Conservation (phyloP, 768 basidiomycete genomes). For the Amanita pallidorosea region DNA sequence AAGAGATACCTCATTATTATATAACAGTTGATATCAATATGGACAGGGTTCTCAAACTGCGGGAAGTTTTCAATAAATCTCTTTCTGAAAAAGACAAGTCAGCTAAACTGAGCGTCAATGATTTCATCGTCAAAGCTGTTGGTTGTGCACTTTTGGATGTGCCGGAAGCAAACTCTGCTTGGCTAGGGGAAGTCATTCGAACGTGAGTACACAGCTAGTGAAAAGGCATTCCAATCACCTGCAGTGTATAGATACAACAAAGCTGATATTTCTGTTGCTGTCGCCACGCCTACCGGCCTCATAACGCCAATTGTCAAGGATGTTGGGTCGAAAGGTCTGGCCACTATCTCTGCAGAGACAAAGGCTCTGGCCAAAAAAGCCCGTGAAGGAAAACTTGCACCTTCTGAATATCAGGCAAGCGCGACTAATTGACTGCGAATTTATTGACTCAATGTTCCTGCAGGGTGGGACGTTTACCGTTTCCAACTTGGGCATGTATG, state of each 20-base stretch:
- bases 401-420: constrained; percentile 87
- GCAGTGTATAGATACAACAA: constrained; percentile 68
- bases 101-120: constrained; percentile 93
- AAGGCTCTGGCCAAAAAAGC: constrained; percentile 93
- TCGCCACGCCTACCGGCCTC: constrained; percentile 89
- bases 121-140: constrained; percentile 94
- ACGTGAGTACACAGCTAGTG: constrained; percentile 47
- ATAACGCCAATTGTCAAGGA: constrained; percentile 98
- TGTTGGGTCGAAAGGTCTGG: constrained; percentile 85
- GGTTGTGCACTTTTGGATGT: constrained; percentile 88
- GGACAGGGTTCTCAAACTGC: constrained; percentile 90
- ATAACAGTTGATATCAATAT: constrained; percentile 91
- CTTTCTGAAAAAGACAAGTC: constrained; percentile 79
- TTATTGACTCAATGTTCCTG: background rate
- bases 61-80: constrained; percentile 92
- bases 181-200: constrained; percentile 92
- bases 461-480: constrained; percentile 98
- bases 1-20: constrained; percentile 95
- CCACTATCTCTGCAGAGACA: constrained; percentile 84
- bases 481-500: constrained; percentile 98
- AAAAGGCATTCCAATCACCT: background rate
- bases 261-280: constrained; percentile 94
- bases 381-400: constrained; percentile 91
- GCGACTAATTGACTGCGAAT: constrained; percentile 5
- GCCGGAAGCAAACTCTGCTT: constrained; percentile 96